Percentiles rank a stretch among this genome's conserved stretches.
Conservation (phyloP, 2,329 filamentous ascomycete species). For the Cercospora berteroae region DNA sequence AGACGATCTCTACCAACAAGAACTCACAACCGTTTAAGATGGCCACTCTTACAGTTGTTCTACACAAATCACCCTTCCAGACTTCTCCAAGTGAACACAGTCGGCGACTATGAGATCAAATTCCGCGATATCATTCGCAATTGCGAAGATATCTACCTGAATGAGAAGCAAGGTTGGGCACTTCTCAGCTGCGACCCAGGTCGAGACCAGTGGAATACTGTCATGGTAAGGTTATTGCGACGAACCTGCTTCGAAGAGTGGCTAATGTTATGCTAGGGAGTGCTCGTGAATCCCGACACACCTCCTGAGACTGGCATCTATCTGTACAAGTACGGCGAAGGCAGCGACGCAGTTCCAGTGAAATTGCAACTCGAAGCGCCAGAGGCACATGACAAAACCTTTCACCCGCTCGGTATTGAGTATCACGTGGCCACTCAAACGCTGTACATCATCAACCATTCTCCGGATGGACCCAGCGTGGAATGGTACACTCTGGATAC, state of each 20-base stretch:
- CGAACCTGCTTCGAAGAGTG: neutral
- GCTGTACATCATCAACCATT: slow-evolving; percentile 45
- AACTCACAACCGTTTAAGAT: neutral
- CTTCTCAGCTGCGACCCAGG: slow-evolving; percentile 46
- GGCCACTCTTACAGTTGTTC: slow-evolving; percentile 19
- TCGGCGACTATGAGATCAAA: slow-evolving; percentile 33
- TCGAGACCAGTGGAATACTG: slow-evolving; percentile 47
- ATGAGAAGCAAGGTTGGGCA: slow-evolving; percentile 39
- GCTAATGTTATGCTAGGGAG: slow-evolving; percentile 22
- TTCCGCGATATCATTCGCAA: slow-evolving; percentile 42
- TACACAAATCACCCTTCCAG: slow-evolving; percentile 25
- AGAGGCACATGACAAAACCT: slow-evolving; percentile 30
- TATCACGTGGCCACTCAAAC: slow-evolving; percentile 38
- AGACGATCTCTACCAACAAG: neutral
- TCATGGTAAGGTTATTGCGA: slow-evolving; percentile 40
- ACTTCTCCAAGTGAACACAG: slow-evolving; percentile 18
- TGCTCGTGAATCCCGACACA: slow-evolving; percentile 30
- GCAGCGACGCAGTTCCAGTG: slow-evolving; percentile 22
- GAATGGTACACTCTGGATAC: slow-evolving; percentile 40
- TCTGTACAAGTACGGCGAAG: slow-evolving; percentile 41
- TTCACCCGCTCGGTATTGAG: slow-evolving; percentile 46
- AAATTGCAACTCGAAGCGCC: slow-evolving; percentile 35
- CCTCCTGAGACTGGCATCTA: slow-evolving; percentile 38
- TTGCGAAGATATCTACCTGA: slow-evolving; percentile 47
- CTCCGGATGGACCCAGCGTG: slow-evolving; percentile 35